Base-by-base conservation (phyloP, 1,284 basidiomycete species). In the Puccinia novopanici region DNA sequence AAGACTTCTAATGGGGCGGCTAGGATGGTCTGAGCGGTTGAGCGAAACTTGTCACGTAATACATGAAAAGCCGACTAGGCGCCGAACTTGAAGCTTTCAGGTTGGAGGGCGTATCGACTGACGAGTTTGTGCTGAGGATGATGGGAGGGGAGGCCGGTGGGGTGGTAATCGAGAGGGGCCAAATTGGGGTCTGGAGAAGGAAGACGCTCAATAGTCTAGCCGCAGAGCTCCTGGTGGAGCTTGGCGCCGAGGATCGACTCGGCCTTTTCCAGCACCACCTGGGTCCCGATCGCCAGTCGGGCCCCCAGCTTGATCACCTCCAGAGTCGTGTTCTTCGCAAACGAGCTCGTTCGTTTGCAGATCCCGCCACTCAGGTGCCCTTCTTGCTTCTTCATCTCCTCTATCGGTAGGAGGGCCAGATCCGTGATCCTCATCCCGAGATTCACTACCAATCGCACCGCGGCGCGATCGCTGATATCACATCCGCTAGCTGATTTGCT, bases 1-100 rank as follows among this genome's bases (percentile, higher is more conserved):
- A 98, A 98, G 22, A 98, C 94, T 86, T 99, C 97, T 95, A 99
- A 98, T 0, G 96, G 96, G 0, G 99, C 94, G 0, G 97, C 96
- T 42, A 99, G 89, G 82, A 99, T 99, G 0, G 97, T 99, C 45
- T 99, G 95, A 17, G 96, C 97, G 3, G 96, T 96, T 45, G 92
- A 92, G 82, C 92, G 93, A 80, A 98, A 86, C 86, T 97, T 97
- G 83, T 87, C 90, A 81, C 89, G 90, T 83, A 99, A 86, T 83
- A 93, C 94, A 84, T 88, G 89, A 86, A 98, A 97, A 22, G 95
- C 96, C 0, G 91, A 91, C 82, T 93, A 90, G n/a, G 99, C 88
- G 17, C 96, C 96, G 84, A 97, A 92, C 83, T 88, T 90, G 70
- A 97, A 89, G 84, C 92, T 91, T 34, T 87, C 87, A 0, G 97